Conservation (phyloP, 2,329 filamentous ascomycete genomes). For the Arthrobotrys megalospora region DNA sequence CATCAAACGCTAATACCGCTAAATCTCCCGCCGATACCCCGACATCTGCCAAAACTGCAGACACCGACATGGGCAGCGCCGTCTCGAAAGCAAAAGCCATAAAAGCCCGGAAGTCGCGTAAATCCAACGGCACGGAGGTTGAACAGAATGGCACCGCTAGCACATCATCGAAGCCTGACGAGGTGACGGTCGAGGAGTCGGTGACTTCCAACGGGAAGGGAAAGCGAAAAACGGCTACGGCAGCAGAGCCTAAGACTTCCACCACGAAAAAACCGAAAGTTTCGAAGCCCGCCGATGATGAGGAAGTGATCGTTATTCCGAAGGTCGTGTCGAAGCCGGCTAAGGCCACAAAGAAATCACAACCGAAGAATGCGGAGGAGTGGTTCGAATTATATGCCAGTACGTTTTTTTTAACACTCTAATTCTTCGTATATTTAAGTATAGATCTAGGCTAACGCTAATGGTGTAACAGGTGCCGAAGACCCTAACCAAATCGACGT, state of each 20-base stretch:
- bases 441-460: slow-evolving; percentile 5
- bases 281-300: slow-evolving; percentile 39
- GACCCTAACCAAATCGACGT: slow-evolving; percentile 52
- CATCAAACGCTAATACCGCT: slow-evolving; percentile 8
- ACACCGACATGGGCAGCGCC: slow-evolving; percentile 55
- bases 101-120: slow-evolving; percentile 52
- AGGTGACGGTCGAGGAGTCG: slow-evolving; percentile 39
- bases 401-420: slow-evolving; percentile 30
- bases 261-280: slow-evolving; percentile 48
- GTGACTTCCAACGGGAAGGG: slow-evolving; percentile 29
- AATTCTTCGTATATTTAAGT: not conserved
- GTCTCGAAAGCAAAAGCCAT: slow-evolving; percentile 47
- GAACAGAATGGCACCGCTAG: slow-evolving; percentile 14
- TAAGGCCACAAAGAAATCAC: slow-evolving; percentile 17
- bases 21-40: too few species aligned
- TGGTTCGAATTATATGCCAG: slow-evolving; percentile 52
- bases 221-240: slow-evolving; percentile 37
- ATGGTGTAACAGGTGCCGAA: slow-evolving; percentile 19
- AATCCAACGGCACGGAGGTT: slow-evolving; percentile 36
- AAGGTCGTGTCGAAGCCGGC: slow-evolving; percentile 6
- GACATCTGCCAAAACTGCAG: slow-evolving; percentile 4
- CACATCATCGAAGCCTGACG: slow-evolving; percentile 41
- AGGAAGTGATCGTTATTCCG: not conserved
- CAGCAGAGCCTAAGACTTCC: slow-evolving; percentile 21
- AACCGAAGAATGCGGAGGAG: slow-evolving; percentile 53